These are phyloP conservation scores for Globomyces pollinis-pini DNA, from an alignment of 192 early-diverging fungal species.

Conservation along the genomic window DNA sequence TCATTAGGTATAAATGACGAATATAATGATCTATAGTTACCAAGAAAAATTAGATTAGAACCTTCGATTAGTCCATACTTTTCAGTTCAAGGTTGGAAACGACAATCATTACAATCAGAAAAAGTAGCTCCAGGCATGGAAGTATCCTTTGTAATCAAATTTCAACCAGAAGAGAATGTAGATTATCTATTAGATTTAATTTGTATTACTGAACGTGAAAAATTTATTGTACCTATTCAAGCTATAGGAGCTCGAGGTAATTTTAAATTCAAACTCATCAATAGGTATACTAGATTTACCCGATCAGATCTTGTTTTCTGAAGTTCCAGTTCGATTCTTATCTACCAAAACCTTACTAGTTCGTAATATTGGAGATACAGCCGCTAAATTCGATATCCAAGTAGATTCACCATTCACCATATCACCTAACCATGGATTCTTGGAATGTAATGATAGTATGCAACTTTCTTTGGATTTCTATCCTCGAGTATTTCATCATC, in stretches of 20 bases:
- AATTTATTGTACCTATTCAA: conserved; percentile 46
- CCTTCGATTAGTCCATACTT: conserved; percentile 44
- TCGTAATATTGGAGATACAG: conserved; percentile 48
- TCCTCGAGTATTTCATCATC: conserved; percentile 30
- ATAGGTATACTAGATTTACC: conserved; percentile 49
- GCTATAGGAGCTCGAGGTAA: conserved; percentile 45
- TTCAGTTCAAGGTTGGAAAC: conserved; percentile 30
- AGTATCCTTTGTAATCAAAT: conserved; percentile 41
- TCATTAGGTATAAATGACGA: no score
- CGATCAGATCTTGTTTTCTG: conserved; percentile 38
- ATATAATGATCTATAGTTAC: conserved; percentile 28
- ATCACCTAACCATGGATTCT: conserved; percentile 23
- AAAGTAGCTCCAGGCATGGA: conserved; percentile 60
- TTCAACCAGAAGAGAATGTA: conserved; percentile 43
- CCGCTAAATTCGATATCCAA: conserved; percentile 38
- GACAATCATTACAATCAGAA: conserved; percentile 32
- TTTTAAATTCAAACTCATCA: neutral
- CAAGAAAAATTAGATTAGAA: conserved; percentile 39
- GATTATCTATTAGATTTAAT: conserved; percentile 49
- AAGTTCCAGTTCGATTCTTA: conserved; percentile 34
- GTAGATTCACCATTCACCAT: conserved; percentile 30
- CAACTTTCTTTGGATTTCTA: conserved; percentile 42
- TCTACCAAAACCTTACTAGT: conserved; percentile 36
- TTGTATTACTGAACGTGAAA: conserved; percentile 53
- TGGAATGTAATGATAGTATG: conserved; percentile 33